Evolutionary conservation across 306 rosid genomes (phyloP).

Genomic region (Prunus padus): DNA sequence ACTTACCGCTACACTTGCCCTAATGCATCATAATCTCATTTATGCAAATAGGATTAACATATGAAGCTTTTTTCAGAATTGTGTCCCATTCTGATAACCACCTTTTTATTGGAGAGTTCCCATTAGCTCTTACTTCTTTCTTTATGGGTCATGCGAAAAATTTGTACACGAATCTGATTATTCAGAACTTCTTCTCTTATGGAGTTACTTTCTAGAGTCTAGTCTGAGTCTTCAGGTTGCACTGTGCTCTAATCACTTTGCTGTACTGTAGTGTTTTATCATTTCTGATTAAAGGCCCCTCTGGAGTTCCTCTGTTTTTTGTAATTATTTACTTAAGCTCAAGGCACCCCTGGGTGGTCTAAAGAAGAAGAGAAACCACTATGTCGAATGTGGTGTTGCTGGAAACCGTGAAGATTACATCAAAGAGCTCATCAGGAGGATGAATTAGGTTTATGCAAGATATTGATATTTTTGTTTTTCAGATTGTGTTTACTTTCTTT

Average conservation of each 20-base stretch:
- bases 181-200: not conserved
- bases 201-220: not conserved
- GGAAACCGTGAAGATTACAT: too few species aligned
- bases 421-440: constrained; percentile 57
- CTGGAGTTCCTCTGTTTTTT: not conserved
- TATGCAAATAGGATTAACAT: not conserved
- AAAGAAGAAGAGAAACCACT: too few species aligned
- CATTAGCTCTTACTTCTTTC: not conserved
- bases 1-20: not conserved
- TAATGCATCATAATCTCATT: not conserved
- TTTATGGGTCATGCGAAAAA: not conserved
- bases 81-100: not conserved
- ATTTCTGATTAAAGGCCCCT: not conserved
- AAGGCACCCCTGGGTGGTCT: too few species aligned
- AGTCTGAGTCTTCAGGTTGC: not conserved
- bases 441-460: constrained; percentile 46
- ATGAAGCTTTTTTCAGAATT: not conserved
- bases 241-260: not conserved
- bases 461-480: not conserved
- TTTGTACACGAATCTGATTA: not conserved
- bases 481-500: not conserved
- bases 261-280: not conserved
- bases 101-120: not conserved
- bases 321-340: not conserved
- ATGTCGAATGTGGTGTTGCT: too few species aligned